These are phyloP conservation scores for Ogataea philodendri DNA, from an alignment of 805 yeast genomes.

Conservation along the genomic window DNA sequence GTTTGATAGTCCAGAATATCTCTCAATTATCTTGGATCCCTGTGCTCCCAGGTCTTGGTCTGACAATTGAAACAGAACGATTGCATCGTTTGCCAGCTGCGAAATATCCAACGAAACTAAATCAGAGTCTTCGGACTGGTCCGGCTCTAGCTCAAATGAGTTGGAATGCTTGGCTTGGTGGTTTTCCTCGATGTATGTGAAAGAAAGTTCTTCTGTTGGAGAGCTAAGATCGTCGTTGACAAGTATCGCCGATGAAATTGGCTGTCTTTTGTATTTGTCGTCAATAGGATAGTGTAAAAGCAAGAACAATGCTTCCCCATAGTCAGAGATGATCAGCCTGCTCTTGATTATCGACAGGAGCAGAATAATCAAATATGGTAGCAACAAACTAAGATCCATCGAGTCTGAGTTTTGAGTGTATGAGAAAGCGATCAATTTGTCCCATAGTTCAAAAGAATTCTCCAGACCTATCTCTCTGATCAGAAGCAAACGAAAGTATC, in stretches of 20 bases:
- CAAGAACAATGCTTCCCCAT: conserved; percentile 48
- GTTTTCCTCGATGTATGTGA: conserved; percentile 27
- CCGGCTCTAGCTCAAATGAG: conserved; percentile 10
- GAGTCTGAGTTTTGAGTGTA: conserved; percentile 16
- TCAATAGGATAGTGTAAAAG: conserved; percentile 47
- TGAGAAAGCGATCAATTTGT: conserved; percentile 40
- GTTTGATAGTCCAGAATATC: conserved; percentile 24
- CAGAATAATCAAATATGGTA: conserved; percentile 42
- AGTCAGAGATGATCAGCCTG: conserved; percentile 47
- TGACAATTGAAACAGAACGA: conserved; percentile 16
- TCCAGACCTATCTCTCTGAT: conserved; percentile 46
- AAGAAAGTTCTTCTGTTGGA: conserved; percentile 15
- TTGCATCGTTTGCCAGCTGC: conserved; percentile 22
- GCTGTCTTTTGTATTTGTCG: conserved; percentile 7
- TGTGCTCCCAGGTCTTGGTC: conserved; percentile 13
- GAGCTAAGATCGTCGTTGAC: conserved; percentile 14
- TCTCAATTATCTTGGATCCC: conserved; percentile 20
- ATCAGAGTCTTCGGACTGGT: conserved; percentile 2
- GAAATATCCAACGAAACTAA: conserved; percentile 14
- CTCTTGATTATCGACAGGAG: conserved; percentile 43
- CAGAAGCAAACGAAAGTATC: conserved; percentile 47
- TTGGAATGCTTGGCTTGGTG: conserved; percentile 16
- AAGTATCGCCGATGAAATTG: conserved; percentile 18
- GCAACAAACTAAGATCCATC: conserved; percentile 32
- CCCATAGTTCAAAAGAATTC: conserved; percentile 45